A percentile compares a stretch with the other conserved stretches of the same genome.
phyloP scores from a whole-genome alignment of 78 protist genomes.

The Isochrysis galbana region DNA sequence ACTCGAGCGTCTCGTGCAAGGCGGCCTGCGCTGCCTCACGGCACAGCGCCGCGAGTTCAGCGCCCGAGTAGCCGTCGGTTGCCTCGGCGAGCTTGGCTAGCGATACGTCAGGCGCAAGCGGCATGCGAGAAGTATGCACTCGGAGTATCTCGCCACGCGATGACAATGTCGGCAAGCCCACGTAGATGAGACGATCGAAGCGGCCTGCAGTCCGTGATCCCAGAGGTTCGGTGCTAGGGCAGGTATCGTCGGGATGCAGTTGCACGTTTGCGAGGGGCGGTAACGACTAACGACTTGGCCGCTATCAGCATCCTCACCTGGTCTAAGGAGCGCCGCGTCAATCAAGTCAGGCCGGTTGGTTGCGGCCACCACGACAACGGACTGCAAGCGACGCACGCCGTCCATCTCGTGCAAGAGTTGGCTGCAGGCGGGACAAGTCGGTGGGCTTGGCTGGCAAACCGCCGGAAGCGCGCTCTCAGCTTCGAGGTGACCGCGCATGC shows the following conservation, averaged over 20 bases:
- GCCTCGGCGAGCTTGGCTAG: not conserved
- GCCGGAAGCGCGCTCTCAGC: too few relatives aligned
- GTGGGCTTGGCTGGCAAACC: too few relatives aligned
- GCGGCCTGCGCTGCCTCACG: slow-evolving; percentile 40
- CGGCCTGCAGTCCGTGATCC: too few relatives aligned
- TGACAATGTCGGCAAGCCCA: not conserved
- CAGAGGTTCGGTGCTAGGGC: slow-evolving; percentile 35
- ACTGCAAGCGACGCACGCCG: slow-evolving; percentile 71
- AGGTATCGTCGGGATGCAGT: slow-evolving; percentile 69
- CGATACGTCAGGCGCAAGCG: slow-evolving; percentile 5
- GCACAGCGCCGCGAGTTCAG: slow-evolving; percentile 43
- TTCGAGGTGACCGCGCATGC: too few relatives aligned
- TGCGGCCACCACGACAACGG: slow-evolving; percentile 89
- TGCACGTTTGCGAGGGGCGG: slow-evolving; percentile 77
- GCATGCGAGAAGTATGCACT: not conserved
- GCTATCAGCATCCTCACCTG: slow-evolving; percentile 94
- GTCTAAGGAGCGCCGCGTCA: slow-evolving; percentile 90
- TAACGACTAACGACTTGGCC: too few relatives aligned
- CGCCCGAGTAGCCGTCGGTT: slow-evolving; percentile 31
- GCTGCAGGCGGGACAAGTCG: too few relatives aligned
- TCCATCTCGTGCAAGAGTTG: slow-evolving; percentile 93
- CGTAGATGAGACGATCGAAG: slow-evolving; percentile 25
- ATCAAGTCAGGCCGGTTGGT: slow-evolving; percentile 93
- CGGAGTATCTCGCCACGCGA: not conserved
- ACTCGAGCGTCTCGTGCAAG: not conserved